Evolutionary conservation across 805 yeast genomes (phyloP).

Genomic region (Yarrowia sp.): DNA sequence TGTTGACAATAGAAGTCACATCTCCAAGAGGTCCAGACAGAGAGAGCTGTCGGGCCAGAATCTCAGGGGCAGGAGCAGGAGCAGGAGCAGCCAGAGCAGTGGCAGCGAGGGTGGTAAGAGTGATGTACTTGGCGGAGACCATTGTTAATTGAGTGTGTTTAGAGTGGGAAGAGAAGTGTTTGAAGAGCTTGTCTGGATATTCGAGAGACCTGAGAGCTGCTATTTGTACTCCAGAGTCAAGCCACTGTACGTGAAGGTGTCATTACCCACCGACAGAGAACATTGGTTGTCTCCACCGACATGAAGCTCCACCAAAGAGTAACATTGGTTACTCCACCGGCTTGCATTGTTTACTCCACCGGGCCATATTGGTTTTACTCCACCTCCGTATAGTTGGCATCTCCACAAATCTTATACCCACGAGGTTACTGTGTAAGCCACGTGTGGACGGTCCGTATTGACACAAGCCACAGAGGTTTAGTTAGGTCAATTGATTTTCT

Average conservation of each 20-base stretch:
- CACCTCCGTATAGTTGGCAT: neutral
- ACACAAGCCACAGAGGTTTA: too few species aligned
- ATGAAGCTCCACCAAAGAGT: too few species aligned
- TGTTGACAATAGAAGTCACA: constrained; percentile 5
- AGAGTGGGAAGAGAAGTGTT: neutral
- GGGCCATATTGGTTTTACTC: neutral
- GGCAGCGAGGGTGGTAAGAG: constrained; percentile 1
- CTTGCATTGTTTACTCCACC: neutral
- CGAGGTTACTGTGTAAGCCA: too few species aligned
- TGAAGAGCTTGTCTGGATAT: neutral
- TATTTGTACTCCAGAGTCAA: neutral
- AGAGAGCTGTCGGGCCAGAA: constrained; percentile 2
- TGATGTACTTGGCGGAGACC: constrained; percentile 21
- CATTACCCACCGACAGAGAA: too few species aligned
- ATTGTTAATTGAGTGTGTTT: neutral
- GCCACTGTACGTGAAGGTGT: neutral
- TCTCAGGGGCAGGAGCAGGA: constrained; percentile 9
- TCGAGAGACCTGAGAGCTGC: neutral
- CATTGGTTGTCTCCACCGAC: too few species aligned
- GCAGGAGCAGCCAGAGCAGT: neutral
- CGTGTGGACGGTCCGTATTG: too few species aligned
- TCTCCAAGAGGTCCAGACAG: constrained; percentile 4
- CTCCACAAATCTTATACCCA: neutral
- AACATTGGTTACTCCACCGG: neutral
- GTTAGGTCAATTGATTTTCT: too few species aligned